These are phyloP conservation scores for Plantago ovata DNA, from an alignment of 257 asterid genomes.

Conservation along the genomic window DNA sequence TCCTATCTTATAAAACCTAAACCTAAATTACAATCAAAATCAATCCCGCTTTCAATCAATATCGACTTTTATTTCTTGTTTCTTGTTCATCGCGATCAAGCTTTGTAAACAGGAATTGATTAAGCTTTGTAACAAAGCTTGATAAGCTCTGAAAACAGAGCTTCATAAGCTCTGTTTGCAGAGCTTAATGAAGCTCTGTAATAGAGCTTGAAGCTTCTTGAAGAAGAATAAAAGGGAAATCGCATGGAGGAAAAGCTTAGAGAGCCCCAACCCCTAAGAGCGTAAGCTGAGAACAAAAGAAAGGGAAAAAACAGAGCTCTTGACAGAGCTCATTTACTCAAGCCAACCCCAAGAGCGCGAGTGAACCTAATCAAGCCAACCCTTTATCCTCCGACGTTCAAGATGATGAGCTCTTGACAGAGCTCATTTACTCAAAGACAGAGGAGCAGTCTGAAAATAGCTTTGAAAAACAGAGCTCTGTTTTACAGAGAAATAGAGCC, in stretches of 20 bases:
- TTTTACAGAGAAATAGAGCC: no score
- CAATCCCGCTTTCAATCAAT: no score
- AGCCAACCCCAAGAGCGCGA: constrained; percentile 43
- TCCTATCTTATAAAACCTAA: no score
- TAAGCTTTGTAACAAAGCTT: no score
- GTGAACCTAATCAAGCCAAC: constrained; percentile 48
- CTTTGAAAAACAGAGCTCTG: no score
- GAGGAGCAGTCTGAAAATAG: constrained; percentile 46
- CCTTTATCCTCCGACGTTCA: constrained; percentile 51
- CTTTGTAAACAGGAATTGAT: no score
- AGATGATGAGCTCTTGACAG: constrained; percentile 49
- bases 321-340: constrained; percentile 50
- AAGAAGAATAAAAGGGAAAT: constrained; percentile 97
- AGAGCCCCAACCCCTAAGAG: constrained; percentile 59
- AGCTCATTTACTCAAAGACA: constrained; percentile 34
- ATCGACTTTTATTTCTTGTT: no score
- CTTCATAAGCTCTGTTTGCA: no score
- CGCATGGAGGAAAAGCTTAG: constrained; percentile 85
- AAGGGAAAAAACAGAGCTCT: constrained; percentile 82
- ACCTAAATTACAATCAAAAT: no score
- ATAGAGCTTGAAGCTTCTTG: constrained; percentile 95
- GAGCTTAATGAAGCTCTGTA: no score
- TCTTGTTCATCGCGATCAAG: no score
- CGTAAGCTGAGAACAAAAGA: constrained; percentile 85
- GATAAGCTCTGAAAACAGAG: no score